Base-by-base conservation (phyloP, 371 early-diverging fungal species). In the Apophysomyces trapeziformis region DNA sequence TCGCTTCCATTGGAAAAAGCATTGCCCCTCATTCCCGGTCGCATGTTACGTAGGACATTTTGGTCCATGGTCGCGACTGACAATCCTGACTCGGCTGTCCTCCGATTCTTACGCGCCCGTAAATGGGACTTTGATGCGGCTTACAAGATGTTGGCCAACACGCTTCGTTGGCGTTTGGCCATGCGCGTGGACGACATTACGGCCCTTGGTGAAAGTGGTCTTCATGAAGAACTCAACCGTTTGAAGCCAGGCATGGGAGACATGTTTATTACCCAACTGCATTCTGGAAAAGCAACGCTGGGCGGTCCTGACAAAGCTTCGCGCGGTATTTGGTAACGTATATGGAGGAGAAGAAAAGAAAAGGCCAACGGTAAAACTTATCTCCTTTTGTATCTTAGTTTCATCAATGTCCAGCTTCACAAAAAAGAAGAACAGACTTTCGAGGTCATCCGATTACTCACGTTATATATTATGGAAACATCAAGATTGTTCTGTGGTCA, bases 381-480 rank as follows among this genome's bases (percentile, higher is more conserved):
- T n/a, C 32, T 41, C n/a, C 32, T 21, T 7, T 39, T 69, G 68
- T 57, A 68, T 72, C 57, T 37, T 63, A 88, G 89, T 65, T 88
- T 83, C 70, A 82, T 85, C 71, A 92, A 84, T 72, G 88, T 81
- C 46, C 79, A 78, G 44, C 67, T 80, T 73, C 91, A 88, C 65
- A 73, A 78, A 56, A 76, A 86, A 58, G 80, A 81, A n/a, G 85
- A 82, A 21, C 88, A 89, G 67, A 76, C 78, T 39, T 60, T 75
- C 36, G 89, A 87, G 62, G 77, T 82, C n/a, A 68, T 89, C 26
- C 81, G 88, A 58, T 74, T 84, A 18, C 75, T 89, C 68, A 85
- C 92, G 16, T 80, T 95, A 64, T 92, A 87, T 71, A 77, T 90
- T 68, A 90, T 96, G 92, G 97, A 97, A 69, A 88, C 90, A 21